Conservation (phyloP, 768 basidiomycete genomes). For the Lentinula edodes region DNA sequence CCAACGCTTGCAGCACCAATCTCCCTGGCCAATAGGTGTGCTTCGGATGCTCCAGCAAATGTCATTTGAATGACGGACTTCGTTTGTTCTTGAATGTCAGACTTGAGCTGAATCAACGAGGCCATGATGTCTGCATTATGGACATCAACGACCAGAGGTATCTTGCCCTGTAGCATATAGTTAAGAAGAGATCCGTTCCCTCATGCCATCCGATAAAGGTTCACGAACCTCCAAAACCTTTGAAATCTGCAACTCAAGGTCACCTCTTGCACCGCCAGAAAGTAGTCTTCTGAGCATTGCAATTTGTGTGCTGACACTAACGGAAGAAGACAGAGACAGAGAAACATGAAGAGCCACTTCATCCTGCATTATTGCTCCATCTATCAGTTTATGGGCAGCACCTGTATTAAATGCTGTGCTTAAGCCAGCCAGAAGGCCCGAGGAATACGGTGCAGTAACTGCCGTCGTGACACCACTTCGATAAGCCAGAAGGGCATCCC, state of each 20-base stretch:
- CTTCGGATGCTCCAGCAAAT: conserved; percentile 57
- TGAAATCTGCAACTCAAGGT: conserved; percentile 35
- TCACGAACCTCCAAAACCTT: conserved; percentile 36
- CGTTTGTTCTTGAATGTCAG: conserved; percentile 46
- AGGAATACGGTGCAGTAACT: conserved; percentile 47
- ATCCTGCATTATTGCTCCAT: conserved; percentile 55
- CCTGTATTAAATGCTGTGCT: conserved; percentile 55
- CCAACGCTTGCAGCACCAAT: conserved; percentile 65
- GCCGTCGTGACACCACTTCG: conserved; percentile 58
- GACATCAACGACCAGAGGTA: conserved; percentile 57
- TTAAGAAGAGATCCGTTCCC: background rate
- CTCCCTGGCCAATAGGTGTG: conserved; percentile 67
- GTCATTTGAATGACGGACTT: conserved; percentile 37
- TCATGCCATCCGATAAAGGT: background rate
- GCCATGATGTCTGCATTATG: conserved; percentile 70
- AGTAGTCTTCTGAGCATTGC: conserved; percentile 52
- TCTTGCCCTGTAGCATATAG: conserved; percentile 32
- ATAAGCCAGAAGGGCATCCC: conserved; percentile 39
- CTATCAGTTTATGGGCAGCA: conserved; percentile 47
- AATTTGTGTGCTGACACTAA: conserved; percentile 66
- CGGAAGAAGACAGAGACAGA: conserved; percentile 34
- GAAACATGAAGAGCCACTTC: conserved; percentile 56
- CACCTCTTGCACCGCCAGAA: conserved; percentile 28
- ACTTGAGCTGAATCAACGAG: conserved; percentile 56
- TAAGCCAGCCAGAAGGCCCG: conserved; percentile 50